These are phyloP conservation scores for Candida chilensis DNA, from an alignment of 805 yeast species.

Conservation along the genomic window DNA sequence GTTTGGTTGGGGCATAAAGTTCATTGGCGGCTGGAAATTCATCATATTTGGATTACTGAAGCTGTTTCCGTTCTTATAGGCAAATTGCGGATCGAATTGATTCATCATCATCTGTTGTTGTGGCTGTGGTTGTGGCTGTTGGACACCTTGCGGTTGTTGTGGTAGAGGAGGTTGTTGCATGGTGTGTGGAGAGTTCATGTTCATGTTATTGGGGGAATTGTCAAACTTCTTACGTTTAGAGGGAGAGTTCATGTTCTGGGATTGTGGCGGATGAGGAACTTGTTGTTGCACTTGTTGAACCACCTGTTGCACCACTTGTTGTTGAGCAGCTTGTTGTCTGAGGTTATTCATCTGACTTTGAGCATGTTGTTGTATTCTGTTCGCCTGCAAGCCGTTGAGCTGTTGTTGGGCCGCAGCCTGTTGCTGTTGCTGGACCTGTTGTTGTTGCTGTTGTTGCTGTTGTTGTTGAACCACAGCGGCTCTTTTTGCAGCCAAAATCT, in stretches of 20 bases:
- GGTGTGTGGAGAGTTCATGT: not conserved
- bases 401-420: conserved; percentile 3
- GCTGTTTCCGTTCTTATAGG: conserved; percentile 3
- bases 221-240: not conserved
- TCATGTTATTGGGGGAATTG: conserved; percentile 3
- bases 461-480: conserved; percentile 4
- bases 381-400: conserved; percentile 5
- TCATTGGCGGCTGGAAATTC: conserved; percentile 8
- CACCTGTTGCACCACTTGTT: conserved; percentile 11
- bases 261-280: too few species aligned
- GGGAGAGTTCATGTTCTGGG: conserved; percentile 1
- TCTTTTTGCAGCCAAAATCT: conserved; percentile 3
- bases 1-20: conserved; percentile 30
- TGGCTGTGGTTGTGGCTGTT: conserved; percentile 5
- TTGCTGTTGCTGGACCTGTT: conserved; percentile 3
- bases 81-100: conserved; percentile 2
- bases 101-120: conserved; percentile 4
- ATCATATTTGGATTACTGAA: conserved; percentile 9
- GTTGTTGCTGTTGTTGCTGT: conserved; percentile 5
- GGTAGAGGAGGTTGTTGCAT: conserved; percentile 5
- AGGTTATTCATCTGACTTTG: conserved; percentile 41
- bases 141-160: conserved; percentile 14
- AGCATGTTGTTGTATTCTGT: conserved; percentile 33
- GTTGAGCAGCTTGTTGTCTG: conserved; percentile 32
- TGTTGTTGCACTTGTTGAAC: conserved; percentile 11